Base-by-base conservation (phyloP, 768 basidiomycete species). In the Lentinus tigrinus region DNA sequence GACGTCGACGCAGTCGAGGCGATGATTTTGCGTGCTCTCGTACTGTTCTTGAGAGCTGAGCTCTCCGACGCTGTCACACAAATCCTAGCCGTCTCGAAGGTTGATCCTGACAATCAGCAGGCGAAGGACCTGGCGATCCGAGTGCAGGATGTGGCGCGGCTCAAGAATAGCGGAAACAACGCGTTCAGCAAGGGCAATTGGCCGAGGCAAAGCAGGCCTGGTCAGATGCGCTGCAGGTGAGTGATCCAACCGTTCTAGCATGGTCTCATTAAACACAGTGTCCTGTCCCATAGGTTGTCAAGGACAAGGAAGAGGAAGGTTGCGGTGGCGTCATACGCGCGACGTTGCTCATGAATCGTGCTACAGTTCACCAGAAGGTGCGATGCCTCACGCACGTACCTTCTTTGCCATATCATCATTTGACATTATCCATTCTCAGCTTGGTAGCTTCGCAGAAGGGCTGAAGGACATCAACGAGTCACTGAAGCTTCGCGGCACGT, bases 161-260 rank as follows among this genome's bases (percentile, higher is more conserved):
- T 86, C 42, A 93, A 93, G 65, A 90, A 91, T 61, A 89, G 89
- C 58, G 92, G 92, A 0, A 92, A 93, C 61, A 66, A 70, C 0
- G 75, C 81, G 1, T 93, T 93, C 72, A 90, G 91, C 69, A 47
- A 65, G 0, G 78, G 78, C 2, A 74, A 76, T 48, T 72, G 82
- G 28, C 64, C 75, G 21, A 85, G 87, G 93, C 93, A 0, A 69
- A 87, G 10, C 74, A 77, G 0, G 83, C 79, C 61, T 94, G 94
- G 66, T 75, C 75, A 4, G 84, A 88, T 57, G 83, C 87, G 7
- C 70, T 94, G 21, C 84, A 85, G 54, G 86, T 88, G 51, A n/a
- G n/a, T n/a, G n/a, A n/a, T n/a, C n/a, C n/a, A n/a, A n/a, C n/a
- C 44, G 78, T 65, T 10, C 26, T 8, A 44, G 1, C 10, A 10